A percentile compares a stretch with the other conserved stretches of the same genome.
Evolutionary conservation across 2,329 filamentous ascomycete genomes (phyloP).

Genomic region (Paraconiothyrium brasiliense): DNA sequence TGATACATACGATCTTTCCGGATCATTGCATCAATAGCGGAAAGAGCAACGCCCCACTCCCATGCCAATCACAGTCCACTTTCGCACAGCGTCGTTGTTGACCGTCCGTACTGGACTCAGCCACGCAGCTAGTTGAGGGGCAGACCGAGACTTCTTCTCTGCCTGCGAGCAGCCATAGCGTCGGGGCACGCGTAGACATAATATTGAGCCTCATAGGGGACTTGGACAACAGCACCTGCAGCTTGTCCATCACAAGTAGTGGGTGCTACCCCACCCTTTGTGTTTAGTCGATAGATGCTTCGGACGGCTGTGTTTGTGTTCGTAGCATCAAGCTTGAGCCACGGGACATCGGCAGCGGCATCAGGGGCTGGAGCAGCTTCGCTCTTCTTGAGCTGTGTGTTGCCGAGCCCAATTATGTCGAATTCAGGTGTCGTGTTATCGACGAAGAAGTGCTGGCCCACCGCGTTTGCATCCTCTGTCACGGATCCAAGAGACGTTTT

Average conservation of each 20-base stretch:
- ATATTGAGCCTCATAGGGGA: conserved; percentile 87
- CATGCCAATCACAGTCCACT: background rate
- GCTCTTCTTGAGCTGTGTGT: conserved; percentile 72
- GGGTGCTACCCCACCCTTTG: conserved; percentile 80
- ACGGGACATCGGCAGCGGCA: conserved; percentile 73
- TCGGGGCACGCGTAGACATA: conserved; percentile 61
- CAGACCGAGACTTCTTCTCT: conserved; percentile 17
- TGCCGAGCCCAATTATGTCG: conserved; percentile 74
- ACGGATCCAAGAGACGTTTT: conserved; percentile 38
- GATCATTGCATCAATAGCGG: background rate
- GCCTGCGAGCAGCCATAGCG: conserved; percentile 15
- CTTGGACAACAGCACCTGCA: conserved; percentile 64
- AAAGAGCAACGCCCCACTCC: background rate
- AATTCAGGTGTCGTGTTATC: conserved; percentile 80
- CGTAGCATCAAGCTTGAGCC: conserved; percentile 74
- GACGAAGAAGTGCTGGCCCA: conserved; percentile 83
- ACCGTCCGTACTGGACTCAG: background rate
- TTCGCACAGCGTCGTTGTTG: too few species aligned
- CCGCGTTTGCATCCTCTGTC: conserved; percentile 34
- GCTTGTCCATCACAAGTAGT: conserved; percentile 68
- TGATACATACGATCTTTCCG: background rate
- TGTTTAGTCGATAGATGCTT: conserved; percentile 84
- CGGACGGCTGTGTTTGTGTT: conserved; percentile 59
- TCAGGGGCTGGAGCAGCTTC: conserved; percentile 70
- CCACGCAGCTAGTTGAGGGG: conserved; percentile 12